Evolutionary conservation across 345 rosid genomes (phyloP).

Genomic region (Hibiscus trionum): DNA sequence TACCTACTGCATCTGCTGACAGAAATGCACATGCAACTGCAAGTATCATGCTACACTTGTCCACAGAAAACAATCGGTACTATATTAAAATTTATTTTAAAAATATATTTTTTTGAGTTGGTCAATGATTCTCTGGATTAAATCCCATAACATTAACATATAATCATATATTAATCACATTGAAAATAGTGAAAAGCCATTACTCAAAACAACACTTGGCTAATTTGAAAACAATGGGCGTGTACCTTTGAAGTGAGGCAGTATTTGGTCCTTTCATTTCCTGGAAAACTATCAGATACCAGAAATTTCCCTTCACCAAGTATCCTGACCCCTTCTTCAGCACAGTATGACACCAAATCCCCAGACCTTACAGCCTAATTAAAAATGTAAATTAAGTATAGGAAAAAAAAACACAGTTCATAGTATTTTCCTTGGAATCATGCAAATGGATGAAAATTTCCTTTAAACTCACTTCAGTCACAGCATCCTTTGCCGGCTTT

Average conservation of each 20-base stretch:
- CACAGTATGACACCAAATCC: conserved; percentile 87
- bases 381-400: background rate
- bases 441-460: background rate
- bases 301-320: conserved; percentile 89
- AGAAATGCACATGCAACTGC: background rate
- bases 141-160: background rate
- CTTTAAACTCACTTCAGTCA: conserved; percentile 53
- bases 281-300: conserved; percentile 94
- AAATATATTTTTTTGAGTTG: background rate
- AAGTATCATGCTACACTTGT: background rate
- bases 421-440: too few species aligned
- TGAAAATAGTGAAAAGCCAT: background rate
- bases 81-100: background rate
- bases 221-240: background rate
- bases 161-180: background rate
- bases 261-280: conserved; percentile 94
- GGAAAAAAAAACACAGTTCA: background rate
- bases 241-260: conserved; percentile 90
- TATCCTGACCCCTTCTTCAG: conserved; percentile 92
- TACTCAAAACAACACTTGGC: background rate
- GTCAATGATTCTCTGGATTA: background rate
- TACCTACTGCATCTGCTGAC: background rate
- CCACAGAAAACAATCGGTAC: background rate
- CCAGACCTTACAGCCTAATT: conserved; percentile 89
- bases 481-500: conserved; percentile 90